Evolutionary conservation across 345 rosid species (phyloP).

Genomic region (Eucalyptus melliodora): DNA sequence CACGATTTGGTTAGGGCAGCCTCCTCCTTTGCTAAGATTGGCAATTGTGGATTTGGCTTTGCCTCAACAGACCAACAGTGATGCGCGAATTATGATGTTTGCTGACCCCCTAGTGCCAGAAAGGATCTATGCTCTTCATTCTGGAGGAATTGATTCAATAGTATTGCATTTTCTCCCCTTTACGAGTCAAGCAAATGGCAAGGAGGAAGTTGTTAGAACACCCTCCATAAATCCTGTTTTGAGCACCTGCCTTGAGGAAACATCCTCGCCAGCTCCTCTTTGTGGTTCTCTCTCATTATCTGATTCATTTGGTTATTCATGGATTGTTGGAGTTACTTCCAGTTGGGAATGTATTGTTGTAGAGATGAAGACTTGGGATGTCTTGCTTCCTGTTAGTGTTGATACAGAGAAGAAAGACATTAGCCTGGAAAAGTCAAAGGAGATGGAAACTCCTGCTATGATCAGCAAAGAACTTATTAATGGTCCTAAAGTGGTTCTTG

Average conservation of each 20-base stretch:
- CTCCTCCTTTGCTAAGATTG: conserved; percentile 82
- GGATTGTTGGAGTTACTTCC: conserved; percentile 69
- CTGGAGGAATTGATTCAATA: conserved; percentile 82
- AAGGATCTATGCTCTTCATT: conserved; percentile 66
- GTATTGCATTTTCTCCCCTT: conserved; percentile 92
- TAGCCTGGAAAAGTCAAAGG: conserved; percentile 23
- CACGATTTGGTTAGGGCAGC: conserved; percentile 75
- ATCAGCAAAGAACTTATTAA: conserved; percentile 83
- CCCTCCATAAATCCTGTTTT: conserved; percentile 86
- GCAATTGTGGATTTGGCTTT: conserved; percentile 92
- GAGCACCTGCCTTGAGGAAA: conserved; percentile 71
- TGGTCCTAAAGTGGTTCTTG: conserved; percentile 73
- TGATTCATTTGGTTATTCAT: conserved; percentile 86
- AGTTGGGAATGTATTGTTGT: conserved; percentile 67
- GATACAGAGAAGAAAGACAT: conserved; percentile 19
- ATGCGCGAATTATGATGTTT: conserved; percentile 38
- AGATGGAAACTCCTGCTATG: conserved; percentile 36
- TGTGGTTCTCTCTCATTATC: conserved; percentile 57
- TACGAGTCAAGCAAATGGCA: conserved; percentile 62
- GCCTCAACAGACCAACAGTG: conserved; percentile 33
- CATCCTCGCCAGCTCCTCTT: conserved; percentile 35
- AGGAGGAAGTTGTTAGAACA: conserved; percentile 53
- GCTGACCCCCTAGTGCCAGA: conserved; percentile 78
- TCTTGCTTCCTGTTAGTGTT: conserved; percentile 63
- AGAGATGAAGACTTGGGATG: conserved; percentile 83